Base-by-base conservation (phyloP, 2,329 filamentous ascomycete genomes). In the Cladosporium sp. region DNA sequence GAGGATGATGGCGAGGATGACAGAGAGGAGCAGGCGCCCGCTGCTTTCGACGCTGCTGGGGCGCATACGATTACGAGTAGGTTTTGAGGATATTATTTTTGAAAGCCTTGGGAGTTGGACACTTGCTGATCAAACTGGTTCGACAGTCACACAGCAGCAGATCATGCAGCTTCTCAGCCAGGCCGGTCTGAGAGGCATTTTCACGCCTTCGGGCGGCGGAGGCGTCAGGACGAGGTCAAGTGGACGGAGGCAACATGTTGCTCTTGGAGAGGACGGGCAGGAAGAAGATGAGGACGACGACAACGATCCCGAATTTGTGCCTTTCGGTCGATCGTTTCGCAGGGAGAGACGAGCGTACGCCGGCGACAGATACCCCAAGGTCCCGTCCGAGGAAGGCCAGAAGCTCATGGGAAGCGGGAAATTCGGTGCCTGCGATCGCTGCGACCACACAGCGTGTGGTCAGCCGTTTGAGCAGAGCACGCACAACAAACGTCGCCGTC, bases 331-430 rank as follows among this genome's bases (percentile, higher is more conserved):
- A 9, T 41, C 44, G 9, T 24, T 40, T 36, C 70, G 76, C 36
- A 67, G 74, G 29, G 70, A 77, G 41, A 73, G 78, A 47, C 68
- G 67, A 54, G 70, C 71, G 15, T 66, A 72, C 6, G 55, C 62
- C 4, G 67, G 63, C 17, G 67, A 83, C 55, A 72, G 80, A 39
- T 91, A 91, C 53, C 89, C 91, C n/a, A 87, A 87, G 60, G 83
- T 96, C 0, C 92, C 92, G 0, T 96, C 85, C 61, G 82, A 87
- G 9, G 78, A 82, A 55, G 92, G 93, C 7, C 76, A 70, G 43
- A 81, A 85, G 59, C 73, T 97, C 54, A 96, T 97, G 90, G 76
- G 82, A 34, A 86, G 84, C 24, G 92, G 92, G 1, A 76, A 74
- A 2, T 97, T 96, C 70, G 92, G 92, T 29, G 75, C 76, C 15